Percentiles rank a stretch among this genome's conserved stretches.
These are phyloP conservation scores for Karstenula rhodostoma DNA, from an alignment of 2,329 filamentous ascomycete species.

Conservation along the genomic window DNA sequence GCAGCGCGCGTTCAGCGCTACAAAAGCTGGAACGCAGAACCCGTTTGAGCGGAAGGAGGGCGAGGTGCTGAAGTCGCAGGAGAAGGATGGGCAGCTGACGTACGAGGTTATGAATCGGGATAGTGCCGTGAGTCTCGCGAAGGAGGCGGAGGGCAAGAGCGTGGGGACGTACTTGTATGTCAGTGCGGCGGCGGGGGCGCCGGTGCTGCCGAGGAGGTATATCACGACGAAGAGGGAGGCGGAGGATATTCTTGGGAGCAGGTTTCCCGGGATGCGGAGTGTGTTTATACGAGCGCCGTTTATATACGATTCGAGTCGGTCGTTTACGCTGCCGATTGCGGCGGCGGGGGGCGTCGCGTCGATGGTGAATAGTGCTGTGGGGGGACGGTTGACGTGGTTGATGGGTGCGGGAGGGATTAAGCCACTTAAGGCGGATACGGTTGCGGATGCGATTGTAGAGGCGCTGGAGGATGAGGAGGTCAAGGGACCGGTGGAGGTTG, in stretches of 20 bases:
- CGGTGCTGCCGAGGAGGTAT: slow-evolving; percentile 84
- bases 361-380: slow-evolving; percentile 78
- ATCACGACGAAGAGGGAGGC: slow-evolving; percentile 92
- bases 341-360: slow-evolving; percentile 77
- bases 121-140: slow-evolving; percentile 81
- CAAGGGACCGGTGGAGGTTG: slow-evolving; percentile 78
- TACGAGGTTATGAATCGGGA: slow-evolving; percentile 99
- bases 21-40: slow-evolving; percentile 70
- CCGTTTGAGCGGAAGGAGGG: slow-evolving; percentile 70
- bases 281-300: slow-evolving; percentile 88
- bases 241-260: slow-evolving; percentile 75
- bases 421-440: slow-evolving; percentile 84
- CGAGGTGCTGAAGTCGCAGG: slow-evolving; percentile 68
- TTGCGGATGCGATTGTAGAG: slow-evolving; percentile 90
- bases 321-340: slow-evolving; percentile 85
- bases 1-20: slow-evolving; percentile 76
- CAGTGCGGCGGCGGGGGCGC: slow-evolving; percentile 85
- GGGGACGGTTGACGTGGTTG: slow-evolving; percentile 76
- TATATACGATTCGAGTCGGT: slow-evolving; percentile 84
- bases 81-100: slow-evolving; percentile 79
- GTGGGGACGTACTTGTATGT: slow-evolving; percentile 83
- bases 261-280: slow-evolving; percentile 77
- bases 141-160: slow-evolving; percentile 72
- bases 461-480: slow-evolving; percentile 77
- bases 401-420: slow-evolving; percentile 86